phyloP scores from a whole-genome alignment of 805 yeast species.

The Saturnispora diversa region DNA sequence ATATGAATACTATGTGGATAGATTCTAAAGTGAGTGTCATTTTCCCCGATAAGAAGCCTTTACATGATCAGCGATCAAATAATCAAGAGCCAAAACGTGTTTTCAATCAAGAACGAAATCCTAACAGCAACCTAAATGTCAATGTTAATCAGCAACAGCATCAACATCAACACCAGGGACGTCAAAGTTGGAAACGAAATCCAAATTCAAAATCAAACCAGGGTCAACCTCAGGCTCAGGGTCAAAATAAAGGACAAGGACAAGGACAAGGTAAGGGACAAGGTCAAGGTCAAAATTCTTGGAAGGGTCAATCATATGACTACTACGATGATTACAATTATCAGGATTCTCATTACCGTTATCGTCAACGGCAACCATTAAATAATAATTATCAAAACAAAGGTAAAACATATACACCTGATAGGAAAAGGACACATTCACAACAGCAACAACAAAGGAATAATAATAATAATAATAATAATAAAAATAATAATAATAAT shows the following conservation, averaged over 20 bases:
- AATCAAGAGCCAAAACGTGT: no score
- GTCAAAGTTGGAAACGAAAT: not conserved
- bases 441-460: not conserved
- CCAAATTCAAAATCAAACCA: not conserved
- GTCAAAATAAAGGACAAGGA: not conserved
- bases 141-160: not conserved
- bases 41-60: slow-evolving; percentile 1
- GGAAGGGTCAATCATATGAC: not conserved
- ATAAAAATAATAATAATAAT: slow-evolving; percentile 1
- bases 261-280: not conserved
- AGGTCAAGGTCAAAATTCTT: not conserved
- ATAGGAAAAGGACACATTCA: slow-evolving; percentile 4
- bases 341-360: not conserved
- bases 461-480: not conserved
- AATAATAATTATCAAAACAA: no score
- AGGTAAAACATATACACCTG: slow-evolving; percentile 1
- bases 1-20: slow-evolving; percentile 8
- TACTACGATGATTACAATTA: not conserved
- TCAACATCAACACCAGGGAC: not conserved
- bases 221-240: not conserved
- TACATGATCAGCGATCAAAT: not conserved
- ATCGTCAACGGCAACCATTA: no score
- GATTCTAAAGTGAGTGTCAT: slow-evolving; percentile 9
- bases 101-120: no score
- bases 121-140: no score